Percentiles rank a stretch among this genome's conserved stretches.
Conservation (phyloP, 805 yeast species). For the Isabelozyma rhagii region DNA sequence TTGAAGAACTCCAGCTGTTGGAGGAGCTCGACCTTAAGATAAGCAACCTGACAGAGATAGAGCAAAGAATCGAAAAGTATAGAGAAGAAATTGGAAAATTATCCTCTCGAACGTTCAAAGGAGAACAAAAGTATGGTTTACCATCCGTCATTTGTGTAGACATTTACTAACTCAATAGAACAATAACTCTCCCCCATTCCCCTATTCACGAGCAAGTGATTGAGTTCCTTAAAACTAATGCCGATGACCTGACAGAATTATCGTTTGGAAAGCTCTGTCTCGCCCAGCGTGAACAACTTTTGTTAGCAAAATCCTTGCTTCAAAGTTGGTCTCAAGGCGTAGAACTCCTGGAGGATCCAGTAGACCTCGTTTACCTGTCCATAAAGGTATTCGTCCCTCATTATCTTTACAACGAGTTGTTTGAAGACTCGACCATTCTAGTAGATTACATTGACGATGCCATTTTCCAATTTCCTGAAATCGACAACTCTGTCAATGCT, state of each 20-base stretch:
- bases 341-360: constrained; percentile 1
- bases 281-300: not conserved
- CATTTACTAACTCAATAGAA: not conserved
- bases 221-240: constrained; percentile 9
- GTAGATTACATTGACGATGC: constrained; percentile 6
- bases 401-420: constrained; percentile 8
- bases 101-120: not conserved
- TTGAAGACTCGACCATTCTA: not conserved
- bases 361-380: constrained; percentile 7
- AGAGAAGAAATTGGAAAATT: constrained; percentile 1
- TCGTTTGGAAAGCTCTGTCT: constrained; percentile 18
- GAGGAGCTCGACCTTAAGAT: not conserved
- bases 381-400: constrained; percentile 11
- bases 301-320: not conserved
- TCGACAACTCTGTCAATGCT: constrained; percentile 10
- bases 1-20: constrained; percentile 7
- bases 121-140: not conserved
- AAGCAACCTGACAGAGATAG: not conserved
- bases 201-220: constrained; percentile 20
- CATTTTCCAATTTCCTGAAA: constrained; percentile 10
- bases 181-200: not conserved
- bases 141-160: too few relatives aligned
- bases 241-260: constrained; percentile 9
- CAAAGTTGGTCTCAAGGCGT: not conserved
- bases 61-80: constrained; percentile 2